Evolutionary conservation across 768 basidiomycete genomes (phyloP).

Genomic region (Trametes punicea): DNA sequence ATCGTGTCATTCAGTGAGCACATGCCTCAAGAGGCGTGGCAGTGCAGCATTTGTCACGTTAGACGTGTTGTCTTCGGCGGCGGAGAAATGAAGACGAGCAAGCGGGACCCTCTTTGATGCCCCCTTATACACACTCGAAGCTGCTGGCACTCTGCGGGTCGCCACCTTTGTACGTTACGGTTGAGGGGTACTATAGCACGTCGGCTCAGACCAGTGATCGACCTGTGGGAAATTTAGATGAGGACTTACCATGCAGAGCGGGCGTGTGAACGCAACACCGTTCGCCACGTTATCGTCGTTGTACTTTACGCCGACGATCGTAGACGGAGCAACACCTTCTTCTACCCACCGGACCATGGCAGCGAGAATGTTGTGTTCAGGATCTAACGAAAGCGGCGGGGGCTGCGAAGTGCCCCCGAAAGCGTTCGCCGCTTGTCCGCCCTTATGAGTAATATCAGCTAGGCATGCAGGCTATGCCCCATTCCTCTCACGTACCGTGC

Average conservation of each 20-base stretch:
- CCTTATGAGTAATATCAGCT: not conserved
- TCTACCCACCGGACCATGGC: conserved; percentile 33
- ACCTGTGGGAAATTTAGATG: too few relatives aligned
- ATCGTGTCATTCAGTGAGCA: too few relatives aligned
- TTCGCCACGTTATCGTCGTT: not conserved
- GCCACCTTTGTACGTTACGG: conserved; percentile 1
- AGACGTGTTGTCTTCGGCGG: too few relatives aligned
- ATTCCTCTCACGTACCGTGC: not conserved
- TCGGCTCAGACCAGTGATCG: not conserved
- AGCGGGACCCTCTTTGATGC: too few relatives aligned
- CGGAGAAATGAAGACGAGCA: too few relatives aligned
- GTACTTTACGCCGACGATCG: conserved; percentile 20
- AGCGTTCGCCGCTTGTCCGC: conserved; percentile 24
- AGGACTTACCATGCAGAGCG: conserved; percentile 19
- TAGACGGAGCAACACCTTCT: conserved; percentile 24
- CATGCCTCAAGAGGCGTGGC: too few relatives aligned
- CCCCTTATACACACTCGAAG: not conserved
- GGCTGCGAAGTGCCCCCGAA: conserved; percentile 18
- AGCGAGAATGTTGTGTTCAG: conserved; percentile 24
- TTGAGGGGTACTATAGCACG: not conserved
- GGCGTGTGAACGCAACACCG: conserved; percentile 15
- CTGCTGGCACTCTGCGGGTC: not conserved
- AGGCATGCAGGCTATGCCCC: not conserved
- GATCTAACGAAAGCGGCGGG: conserved; percentile 11
- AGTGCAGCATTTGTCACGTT: too few relatives aligned